These are phyloP conservation scores for Diaporthe velutina DNA, from an alignment of 2,329 filamentous ascomycete genomes.

Conservation along the genomic window DNA sequence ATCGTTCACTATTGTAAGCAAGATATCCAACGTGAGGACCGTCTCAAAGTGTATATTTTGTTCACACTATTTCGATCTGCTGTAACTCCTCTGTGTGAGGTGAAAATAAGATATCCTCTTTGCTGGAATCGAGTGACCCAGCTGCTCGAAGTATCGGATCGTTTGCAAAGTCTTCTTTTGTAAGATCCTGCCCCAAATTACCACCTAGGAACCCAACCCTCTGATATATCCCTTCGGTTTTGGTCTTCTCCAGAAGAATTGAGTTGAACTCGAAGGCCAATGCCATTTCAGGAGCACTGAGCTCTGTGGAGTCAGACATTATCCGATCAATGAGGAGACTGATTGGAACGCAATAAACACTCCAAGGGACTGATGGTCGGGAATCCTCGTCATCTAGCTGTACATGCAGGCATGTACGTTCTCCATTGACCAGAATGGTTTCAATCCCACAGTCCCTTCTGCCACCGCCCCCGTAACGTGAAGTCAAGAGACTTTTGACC, in stretches of 20 bases:
- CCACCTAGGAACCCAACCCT: slow-evolving; percentile 1
- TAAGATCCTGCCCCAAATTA: not conserved
- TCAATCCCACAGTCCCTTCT: not conserved
- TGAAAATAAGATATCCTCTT: not conserved
- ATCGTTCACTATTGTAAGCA: too few species aligned
- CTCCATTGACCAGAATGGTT: not conserved
- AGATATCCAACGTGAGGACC: too few species aligned
- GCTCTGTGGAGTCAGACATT: not conserved
- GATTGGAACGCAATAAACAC: slow-evolving; percentile 8
- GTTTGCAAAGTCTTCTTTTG: not conserved
- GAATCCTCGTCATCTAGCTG: not conserved
- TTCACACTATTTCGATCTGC: not conserved
- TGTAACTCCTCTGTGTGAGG: not conserved
- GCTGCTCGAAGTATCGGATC: slow-evolving; percentile 4
- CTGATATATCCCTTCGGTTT: not conserved
- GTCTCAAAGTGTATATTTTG: not conserved
- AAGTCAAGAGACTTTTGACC: not conserved
- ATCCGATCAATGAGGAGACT: not conserved
- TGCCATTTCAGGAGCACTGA: not conserved
- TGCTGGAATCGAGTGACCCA: not conserved
- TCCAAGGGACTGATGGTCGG: not conserved
- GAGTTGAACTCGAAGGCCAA: not conserved
- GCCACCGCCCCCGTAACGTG: not conserved
- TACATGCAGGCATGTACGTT: not conserved
- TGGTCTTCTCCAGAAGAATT: not conserved